These are phyloP conservation scores for Chrysosporium keratinophilum DNA, from an alignment of 2,329 filamentous ascomycete genomes.

Conservation along the genomic window DNA sequence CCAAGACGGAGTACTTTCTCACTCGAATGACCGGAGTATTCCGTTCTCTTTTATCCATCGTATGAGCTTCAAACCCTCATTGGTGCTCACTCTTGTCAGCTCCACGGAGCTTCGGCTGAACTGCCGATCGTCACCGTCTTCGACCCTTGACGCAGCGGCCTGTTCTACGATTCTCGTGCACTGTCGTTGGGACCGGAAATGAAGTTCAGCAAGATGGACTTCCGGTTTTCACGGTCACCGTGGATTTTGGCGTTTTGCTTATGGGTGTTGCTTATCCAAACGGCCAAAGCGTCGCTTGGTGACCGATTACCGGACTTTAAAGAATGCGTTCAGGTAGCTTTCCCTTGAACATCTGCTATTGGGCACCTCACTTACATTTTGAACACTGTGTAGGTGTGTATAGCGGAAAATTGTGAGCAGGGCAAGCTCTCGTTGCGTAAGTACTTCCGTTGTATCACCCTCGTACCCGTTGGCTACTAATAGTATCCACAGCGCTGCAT, in stretches of 20 bases:
- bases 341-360: not conserved
- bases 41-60: not conserved
- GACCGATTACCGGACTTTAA: constrained; percentile 80
- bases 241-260: constrained; percentile 27
- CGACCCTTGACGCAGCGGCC: not conserved
- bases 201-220: constrained; percentile 10
- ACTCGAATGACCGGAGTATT: no score
- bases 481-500: constrained; percentile 53
- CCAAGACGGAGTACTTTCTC: no score
- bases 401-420: constrained; percentile 64
- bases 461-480: not conserved
- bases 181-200: constrained; percentile 11
- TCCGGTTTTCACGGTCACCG: not conserved
- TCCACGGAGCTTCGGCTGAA: constrained; percentile 1
- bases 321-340: constrained; percentile 68
- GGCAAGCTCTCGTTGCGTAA: constrained; percentile 61
- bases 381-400: constrained; percentile 55
- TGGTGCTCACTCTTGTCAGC: not conserved
- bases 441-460: constrained; percentile 24
- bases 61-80: no score
- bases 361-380: not conserved
- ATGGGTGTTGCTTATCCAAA: constrained; percentile 27
- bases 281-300: constrained; percentile 60
- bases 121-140: constrained; percentile 10
- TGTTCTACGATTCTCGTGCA: not conserved